Conservation (phyloP, 805 yeast species). For the Wickerhamomyces silvicola region DNA sequence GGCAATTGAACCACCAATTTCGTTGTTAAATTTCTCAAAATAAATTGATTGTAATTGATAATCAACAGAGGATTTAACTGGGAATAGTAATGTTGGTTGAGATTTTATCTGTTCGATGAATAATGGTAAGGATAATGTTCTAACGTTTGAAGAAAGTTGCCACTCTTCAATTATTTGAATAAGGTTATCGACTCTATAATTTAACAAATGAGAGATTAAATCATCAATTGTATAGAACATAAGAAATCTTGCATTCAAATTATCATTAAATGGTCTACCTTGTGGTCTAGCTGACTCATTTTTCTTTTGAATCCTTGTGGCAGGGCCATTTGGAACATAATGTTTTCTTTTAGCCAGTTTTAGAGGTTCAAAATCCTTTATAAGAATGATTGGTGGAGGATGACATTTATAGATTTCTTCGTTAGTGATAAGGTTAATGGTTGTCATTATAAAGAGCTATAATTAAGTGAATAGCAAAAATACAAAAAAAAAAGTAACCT, state of each 20-base stretch:
- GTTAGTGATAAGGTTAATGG: too few species aligned
- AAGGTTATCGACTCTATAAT: conserved; percentile 5
- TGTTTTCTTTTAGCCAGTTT: conserved; percentile 24
- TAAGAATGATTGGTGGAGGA: conserved; percentile 19
- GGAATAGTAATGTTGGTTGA: too few species aligned
- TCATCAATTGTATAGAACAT: conserved; percentile 19
- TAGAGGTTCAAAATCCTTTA: conserved; percentile 16
- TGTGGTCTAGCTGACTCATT: conserved; percentile 11
- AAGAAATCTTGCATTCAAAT: conserved; percentile 21
- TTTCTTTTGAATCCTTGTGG: conserved; percentile 7
- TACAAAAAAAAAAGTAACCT: too few species aligned
- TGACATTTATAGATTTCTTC: too few species aligned
- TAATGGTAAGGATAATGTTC: too few species aligned
- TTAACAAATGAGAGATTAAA: conserved; percentile 15
- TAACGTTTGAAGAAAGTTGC: too few species aligned
- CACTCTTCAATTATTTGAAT: conserved; percentile 7
- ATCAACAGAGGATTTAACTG: too few species aligned
- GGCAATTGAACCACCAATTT: conserved; percentile 9
- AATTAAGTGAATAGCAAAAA: too few species aligned
- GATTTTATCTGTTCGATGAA: too few species aligned
- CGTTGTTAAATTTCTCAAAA: conserved; percentile 19
- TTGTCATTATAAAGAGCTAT: too few species aligned
- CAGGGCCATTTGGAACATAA: conserved; percentile 7
- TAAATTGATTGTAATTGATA: conserved; percentile 12
- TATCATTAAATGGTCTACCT: conserved; percentile 24